Percentiles rank a stretch among this genome's conserved stretches.
Conservation (phyloP, 768 basidiomycete genomes). For the Glaciozyma martinii region DNA sequence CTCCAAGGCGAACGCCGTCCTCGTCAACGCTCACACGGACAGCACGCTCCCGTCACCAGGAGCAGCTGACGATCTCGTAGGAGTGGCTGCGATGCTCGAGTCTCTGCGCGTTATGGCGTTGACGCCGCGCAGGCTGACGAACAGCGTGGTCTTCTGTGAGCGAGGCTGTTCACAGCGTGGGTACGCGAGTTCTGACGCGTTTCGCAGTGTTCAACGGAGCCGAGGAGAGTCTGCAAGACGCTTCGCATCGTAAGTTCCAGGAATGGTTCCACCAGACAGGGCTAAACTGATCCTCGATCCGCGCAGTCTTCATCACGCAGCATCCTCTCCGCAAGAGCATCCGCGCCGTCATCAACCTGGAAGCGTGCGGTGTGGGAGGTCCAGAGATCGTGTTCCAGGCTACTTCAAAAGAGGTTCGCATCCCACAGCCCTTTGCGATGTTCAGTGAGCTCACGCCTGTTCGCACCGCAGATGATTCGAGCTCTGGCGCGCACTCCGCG, state of each 20-base stretch:
- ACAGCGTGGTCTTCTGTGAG: slow-evolving; percentile 75
- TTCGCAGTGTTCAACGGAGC: slow-evolving; percentile 80
- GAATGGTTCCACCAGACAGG: not conserved
- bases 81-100: slow-evolving; percentile 88
- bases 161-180: slow-evolving; percentile 13
- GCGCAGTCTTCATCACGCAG: slow-evolving; percentile 70
- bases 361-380: slow-evolving; percentile 86
- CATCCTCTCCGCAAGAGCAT: slow-evolving; percentile 56
- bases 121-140: slow-evolving; percentile 59
- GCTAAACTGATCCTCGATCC: not conserved
- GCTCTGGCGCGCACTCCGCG: slow-evolving; percentile 78
- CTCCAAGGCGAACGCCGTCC: slow-evolving; percentile 65
- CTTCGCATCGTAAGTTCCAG: slow-evolving; percentile 53
- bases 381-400: slow-evolving; percentile 91
- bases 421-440: too few species aligned
- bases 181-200: not conserved
- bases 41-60: slow-evolving; percentile 76
- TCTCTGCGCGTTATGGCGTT: slow-evolving; percentile 62
- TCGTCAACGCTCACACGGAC: slow-evolving; percentile 84
- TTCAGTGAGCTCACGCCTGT: not conserved
- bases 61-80: slow-evolving; percentile 76
- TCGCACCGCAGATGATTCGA: slow-evolving; percentile 56
- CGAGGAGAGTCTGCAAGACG: slow-evolving; percentile 91
- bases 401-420: slow-evolving; percentile 49
- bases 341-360: slow-evolving; percentile 78